phyloP scores from a whole-genome alignment of 2,329 filamentous ascomycete species.

The Teratosphaeria zuluensis region DNA sequence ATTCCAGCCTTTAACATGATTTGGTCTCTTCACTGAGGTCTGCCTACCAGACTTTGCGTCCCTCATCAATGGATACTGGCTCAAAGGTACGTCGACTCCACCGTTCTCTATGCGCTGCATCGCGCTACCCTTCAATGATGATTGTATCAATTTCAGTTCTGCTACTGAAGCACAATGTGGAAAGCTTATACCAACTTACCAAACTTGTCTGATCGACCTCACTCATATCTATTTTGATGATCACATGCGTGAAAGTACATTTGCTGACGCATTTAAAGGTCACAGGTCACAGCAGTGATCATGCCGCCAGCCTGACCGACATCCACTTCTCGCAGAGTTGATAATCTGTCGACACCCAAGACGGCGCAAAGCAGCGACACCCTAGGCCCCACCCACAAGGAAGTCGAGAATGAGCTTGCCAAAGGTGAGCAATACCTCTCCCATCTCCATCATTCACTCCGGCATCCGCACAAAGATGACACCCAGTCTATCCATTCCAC shows the following conservation, averaged over 20 bases:
- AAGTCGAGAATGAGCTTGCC: background rate
- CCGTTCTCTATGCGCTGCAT: background rate
- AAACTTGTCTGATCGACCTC: slow-evolving; percentile 25
- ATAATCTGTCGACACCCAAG: background rate
- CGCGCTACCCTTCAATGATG: slow-evolving; percentile 19
- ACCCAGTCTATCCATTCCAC: slow-evolving; percentile 33
- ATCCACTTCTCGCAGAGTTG: background rate
- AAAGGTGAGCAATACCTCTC: background rate
- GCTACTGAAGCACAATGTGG: slow-evolving; percentile 29
- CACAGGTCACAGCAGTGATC: background rate
- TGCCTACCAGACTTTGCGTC: background rate
- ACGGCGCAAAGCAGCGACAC: background rate
- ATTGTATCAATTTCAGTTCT: slow-evolving; percentile 33
- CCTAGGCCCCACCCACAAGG: no score
- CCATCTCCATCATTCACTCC: background rate
- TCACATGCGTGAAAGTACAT: background rate
- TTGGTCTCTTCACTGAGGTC: background rate
- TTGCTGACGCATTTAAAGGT: background rate
- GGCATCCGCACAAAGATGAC: slow-evolving; percentile 23
- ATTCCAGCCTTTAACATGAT: background rate
- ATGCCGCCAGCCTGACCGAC: background rate
- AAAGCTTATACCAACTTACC: slow-evolving; percentile 28
- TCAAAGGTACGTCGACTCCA: background rate
- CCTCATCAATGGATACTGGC: background rate
- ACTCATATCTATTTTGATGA: background rate